Base-by-base conservation (phyloP, 2,329 filamentous ascomycete genomes). In the Mycosphaerella arachidis region DNA sequence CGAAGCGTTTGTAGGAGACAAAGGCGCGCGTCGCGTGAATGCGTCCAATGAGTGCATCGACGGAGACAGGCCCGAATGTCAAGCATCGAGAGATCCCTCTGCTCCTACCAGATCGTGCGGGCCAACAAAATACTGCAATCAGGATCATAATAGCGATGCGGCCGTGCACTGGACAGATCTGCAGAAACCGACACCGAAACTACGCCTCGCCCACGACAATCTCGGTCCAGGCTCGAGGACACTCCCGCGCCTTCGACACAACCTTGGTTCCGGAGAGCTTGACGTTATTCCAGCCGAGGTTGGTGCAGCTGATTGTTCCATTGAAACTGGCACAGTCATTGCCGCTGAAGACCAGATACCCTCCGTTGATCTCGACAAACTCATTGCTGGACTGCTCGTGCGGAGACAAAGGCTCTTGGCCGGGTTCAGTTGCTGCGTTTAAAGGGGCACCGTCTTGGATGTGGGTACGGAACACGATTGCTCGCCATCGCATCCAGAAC, bases 401-500 rank as follows among this genome's bases (percentile, higher is more conserved):
- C 4, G 20, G 29, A 43, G 40, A 18, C 40, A 3, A 13, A 43
- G n/a, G 40, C 4, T 43, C 13, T 16, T 43, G 5, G n/a, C n/a
- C 13, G 5, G 3, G n/a, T 18, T 9, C 9, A 33, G 1, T 6
- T 10, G 29, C 50, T 16, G 4, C 8, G 5, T 35, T 1, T 7
- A 16, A n/a, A 4, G 40, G 13, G 5, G 10, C 20, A 12, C n/a
- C 27, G 20, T 31, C 37, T 29, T n/a, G 8, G 6, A 10, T 31
- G 37, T 7, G 16, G 18, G 10, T 27, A n/a, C 9, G 12, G n/a
- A 7, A n/a, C 5, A 48, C 30, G 8, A 56, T 29, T 30, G 43
- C 58, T 55, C 56, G 40, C 60, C 61, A 65, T 18, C 40, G 56
- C 60, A 65, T 53, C 63, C 63, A 65, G 46, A 65, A 65, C 33